phyloP scores from a whole-genome alignment of 164 flowering plant genomes.

The Berberis vulgaris region DNA sequence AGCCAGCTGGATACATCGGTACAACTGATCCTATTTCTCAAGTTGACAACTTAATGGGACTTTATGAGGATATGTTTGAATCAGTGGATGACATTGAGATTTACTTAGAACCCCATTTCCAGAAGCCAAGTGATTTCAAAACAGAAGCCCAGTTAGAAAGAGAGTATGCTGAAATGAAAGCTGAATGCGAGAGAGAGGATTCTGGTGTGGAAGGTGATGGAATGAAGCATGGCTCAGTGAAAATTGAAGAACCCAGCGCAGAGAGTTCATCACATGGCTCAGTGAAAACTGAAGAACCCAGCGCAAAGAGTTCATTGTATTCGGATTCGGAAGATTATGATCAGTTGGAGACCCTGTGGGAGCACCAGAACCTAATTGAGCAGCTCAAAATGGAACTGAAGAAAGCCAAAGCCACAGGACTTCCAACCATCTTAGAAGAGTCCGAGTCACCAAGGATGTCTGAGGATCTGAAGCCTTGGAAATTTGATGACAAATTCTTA shows the following conservation, averaged over 20 bases:
- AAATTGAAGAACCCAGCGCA: constrained; percentile 12
- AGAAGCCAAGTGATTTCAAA: constrained; percentile 8
- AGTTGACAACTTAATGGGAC: background rate
- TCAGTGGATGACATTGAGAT: constrained; percentile 19
- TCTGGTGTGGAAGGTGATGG: constrained; percentile 1
- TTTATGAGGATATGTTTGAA: constrained; percentile 19
- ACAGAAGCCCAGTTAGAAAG: constrained; percentile 19
- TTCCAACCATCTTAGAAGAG: constrained; percentile 93
- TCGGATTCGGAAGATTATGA: constrained; percentile 37
- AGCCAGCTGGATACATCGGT: too few species aligned
- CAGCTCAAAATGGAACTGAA: constrained; percentile 77
- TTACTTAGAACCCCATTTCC: constrained; percentile 11
- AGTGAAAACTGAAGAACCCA: constrained; percentile 11
- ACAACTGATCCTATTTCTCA: too few species aligned
- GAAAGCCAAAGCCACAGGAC: constrained; percentile 70
- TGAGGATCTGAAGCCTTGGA: constrained; percentile 87
- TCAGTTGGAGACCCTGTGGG: constrained; percentile 60
- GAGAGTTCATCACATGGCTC: constrained; percentile 10
- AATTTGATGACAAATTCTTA: constrained; percentile 61
- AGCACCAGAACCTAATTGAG: constrained; percentile 87
- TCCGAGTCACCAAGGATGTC: constrained; percentile 60
- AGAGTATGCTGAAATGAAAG: constrained; percentile 11
- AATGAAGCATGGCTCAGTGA: constrained; percentile 1
- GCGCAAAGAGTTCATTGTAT: constrained; percentile 12
- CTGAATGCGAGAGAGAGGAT: background rate